Base-by-base conservation (phyloP, 176 grass and related monocot species). In the Carex parvula region DNA sequence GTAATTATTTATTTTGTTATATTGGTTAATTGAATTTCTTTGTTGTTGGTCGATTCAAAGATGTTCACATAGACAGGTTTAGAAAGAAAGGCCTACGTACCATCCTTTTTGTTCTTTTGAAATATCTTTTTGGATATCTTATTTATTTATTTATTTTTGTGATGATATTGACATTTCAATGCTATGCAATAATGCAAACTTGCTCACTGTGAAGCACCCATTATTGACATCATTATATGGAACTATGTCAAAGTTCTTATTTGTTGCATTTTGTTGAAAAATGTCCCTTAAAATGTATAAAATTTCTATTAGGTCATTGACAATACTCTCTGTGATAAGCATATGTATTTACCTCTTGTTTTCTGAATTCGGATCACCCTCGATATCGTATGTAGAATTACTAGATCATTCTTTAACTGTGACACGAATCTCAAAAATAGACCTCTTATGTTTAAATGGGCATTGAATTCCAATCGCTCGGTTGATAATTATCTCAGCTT, bases 1-100 rank as follows among this genome's bases (percentile, higher is more conserved):
- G 60, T 83, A 83, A 69, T 83, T 66, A 83, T 83, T 83, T 63
- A 66, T 83, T 83, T 68, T 52, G 39, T 68, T 83, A 67, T 83
- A 67, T 30, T 54, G 37, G 42, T 64, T 53, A 18, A 64, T 83
- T 53, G 44, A 68, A 33, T 61, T 81, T 64, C 21, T 63, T 22
- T 64, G 35, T 42, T 81, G 17, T 24, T 81, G 11, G 75, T 79
- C 2, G 20, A 79, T 54, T 33, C 55, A 44, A 81, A 81, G 32
- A 64, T 64, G 17, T 64, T 32, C 50, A 44, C 39, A 71, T 26
- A 75, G 71, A 14, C 42, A 75, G 46, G 21, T 29, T 75, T 75
- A 75, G 48, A 53, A 75, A 52, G 3, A 52, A 75, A 20, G n/a
- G 46, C 46, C 6, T 74, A 7, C 12, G 26, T 74, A 21, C 18